These are phyloP conservation scores for Litchi chinensis DNA, from an alignment of 345 rosid genomes.

Conservation along the genomic window DNA sequence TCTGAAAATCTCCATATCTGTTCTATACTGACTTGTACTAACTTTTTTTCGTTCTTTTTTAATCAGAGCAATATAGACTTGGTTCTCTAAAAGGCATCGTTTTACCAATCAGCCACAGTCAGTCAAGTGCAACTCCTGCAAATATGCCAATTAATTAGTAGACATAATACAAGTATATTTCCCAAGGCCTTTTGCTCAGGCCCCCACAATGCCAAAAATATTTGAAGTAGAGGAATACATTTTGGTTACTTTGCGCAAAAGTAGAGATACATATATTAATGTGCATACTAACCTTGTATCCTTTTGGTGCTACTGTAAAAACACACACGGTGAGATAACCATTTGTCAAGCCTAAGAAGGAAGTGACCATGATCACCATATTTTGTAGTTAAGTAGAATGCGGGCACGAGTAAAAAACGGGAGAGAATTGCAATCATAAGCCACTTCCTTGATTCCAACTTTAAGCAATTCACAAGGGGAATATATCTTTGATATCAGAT, in stretches of 20 bases:
- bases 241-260: no score
- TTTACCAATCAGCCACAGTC: constrained; percentile 91
- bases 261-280: neutral
- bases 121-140: constrained; percentile 67
- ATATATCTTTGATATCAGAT: constrained; percentile 68
- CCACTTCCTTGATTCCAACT: constrained; percentile 67
- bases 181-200: constrained; percentile 95
- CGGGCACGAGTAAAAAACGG: constrained; percentile 66
- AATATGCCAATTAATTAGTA: constrained; percentile 62
- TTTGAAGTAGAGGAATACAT: neutral
- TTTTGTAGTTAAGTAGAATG: constrained; percentile 86
- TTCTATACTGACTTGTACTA: neutral
- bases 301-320: constrained; percentile 76
- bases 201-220: constrained; percentile 44
- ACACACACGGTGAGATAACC: constrained; percentile 88
- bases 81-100: constrained; percentile 36
- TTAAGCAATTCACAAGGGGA: constrained; percentile 57
- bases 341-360: constrained; percentile 69
- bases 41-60: no score
- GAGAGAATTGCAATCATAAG: constrained; percentile 52
- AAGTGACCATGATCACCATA: constrained; percentile 69
- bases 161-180: constrained; percentile 67
- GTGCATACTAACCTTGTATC: constrained; percentile 64
- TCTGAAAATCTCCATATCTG: neutral
- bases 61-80: neutral